phyloP scores from a whole-genome alignment of 768 basidiomycete species.

The Macrocybe gigantea region DNA sequence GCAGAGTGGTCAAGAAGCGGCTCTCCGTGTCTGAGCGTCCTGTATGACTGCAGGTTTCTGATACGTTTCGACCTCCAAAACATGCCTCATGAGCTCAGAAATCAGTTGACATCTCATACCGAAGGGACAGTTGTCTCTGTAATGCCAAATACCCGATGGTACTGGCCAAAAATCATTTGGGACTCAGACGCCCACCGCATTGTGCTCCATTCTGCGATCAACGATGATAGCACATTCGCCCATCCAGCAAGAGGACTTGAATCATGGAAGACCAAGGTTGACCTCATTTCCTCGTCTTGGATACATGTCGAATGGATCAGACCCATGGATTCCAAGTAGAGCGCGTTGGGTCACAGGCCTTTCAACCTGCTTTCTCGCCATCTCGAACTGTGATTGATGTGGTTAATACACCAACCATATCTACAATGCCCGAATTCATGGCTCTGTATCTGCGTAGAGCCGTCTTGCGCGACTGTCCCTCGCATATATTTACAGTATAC shows the following conservation, averaged over 20 bases:
- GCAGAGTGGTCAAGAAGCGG: slow-evolving; percentile 10
- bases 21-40: slow-evolving; percentile 17
- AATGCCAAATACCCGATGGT: slow-evolving; percentile 35
- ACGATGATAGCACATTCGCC: neutral
- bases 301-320: slow-evolving; percentile 37
- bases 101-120: slow-evolving; percentile 15
- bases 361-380: neutral
- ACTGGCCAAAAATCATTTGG: slow-evolving; percentile 40
- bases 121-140: slow-evolving; percentile 23
- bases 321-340: slow-evolving; percentile 17
- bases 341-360: neutral
- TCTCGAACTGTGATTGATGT: neutral
- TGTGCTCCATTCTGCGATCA: slow-evolving; percentile 13
- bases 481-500: no score
- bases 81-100: slow-evolving; percentile 34
- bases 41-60: slow-evolving; percentile 67
- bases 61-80: slow-evolving; percentile 37
- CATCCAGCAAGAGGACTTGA: no score
- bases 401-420: slow-evolving; percentile 31
- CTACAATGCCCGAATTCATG: slow-evolving; percentile 34
- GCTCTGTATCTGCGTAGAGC: slow-evolving; percentile 21
- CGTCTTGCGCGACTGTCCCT: no score
- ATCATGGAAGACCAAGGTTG: neutral
- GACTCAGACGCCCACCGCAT: neutral
- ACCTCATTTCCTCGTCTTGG: slow-evolving; percentile 28